Percentiles rank a stretch among this genome's conserved stretches.
phyloP scores from a whole-genome alignment of 2,329 filamentous ascomycete genomes.

The Monosporascus sp. region DNA sequence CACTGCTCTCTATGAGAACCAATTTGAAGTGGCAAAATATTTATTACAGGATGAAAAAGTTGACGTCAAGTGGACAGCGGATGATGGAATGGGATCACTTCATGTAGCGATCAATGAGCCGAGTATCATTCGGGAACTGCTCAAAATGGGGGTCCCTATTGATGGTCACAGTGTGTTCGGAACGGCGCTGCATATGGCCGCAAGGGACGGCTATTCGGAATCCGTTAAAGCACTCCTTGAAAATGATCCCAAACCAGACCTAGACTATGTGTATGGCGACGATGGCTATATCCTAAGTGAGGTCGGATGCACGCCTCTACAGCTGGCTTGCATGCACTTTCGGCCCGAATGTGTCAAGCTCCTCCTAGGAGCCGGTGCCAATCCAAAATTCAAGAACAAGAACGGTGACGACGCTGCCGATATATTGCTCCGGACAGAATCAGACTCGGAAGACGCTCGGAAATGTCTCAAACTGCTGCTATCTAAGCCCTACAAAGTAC shows the following conservation, averaged over 20 bases:
- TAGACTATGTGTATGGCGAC: neutral
- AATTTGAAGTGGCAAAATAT: neutral
- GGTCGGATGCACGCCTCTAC: slow-evolving; percentile 2
- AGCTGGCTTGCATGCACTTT: slow-evolving; percentile 2
- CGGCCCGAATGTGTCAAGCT: neutral
- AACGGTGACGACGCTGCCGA: slow-evolving; percentile 1
- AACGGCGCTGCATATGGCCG: slow-evolving; percentile 4
- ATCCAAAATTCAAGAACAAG: neutral
- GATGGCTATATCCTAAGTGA: slow-evolving; percentile 2
- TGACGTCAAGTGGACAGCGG: slow-evolving; percentile 1
- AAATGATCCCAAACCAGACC: neutral
- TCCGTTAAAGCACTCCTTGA: neutral
- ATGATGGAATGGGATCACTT: neutral
- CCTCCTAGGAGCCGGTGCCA: slow-evolving; percentile 2
- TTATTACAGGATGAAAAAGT: neutral
- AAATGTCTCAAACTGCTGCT: neutral
- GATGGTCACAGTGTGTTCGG: neutral
- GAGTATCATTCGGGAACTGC: neutral
- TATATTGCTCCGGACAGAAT: neutral
- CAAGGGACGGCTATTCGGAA: neutral
- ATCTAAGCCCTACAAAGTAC: neutral
- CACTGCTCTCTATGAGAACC: neutral
- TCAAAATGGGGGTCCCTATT: neutral
- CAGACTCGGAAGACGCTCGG: neutral
- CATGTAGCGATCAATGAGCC: neutral